Percentiles rank a stretch among this genome's conserved stretches.
phyloP scores from a whole-genome alignment of 768 basidiomycete genomes.

The Rhodosporidiobolus odoratus region DNA sequence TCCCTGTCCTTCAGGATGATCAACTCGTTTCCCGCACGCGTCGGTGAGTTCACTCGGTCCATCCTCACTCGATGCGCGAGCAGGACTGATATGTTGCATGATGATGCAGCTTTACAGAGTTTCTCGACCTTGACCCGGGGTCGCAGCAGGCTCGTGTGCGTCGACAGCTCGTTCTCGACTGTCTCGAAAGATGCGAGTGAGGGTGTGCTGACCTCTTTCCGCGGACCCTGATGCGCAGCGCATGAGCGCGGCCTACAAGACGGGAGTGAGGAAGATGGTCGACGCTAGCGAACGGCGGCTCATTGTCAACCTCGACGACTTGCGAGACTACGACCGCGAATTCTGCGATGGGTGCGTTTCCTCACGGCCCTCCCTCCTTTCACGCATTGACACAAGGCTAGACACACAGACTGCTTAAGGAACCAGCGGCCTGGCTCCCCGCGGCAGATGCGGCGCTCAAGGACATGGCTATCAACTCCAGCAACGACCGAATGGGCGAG shows the following conservation, averaged over 20 bases:
- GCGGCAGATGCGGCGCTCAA: constrained; percentile 81
- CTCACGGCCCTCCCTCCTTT: too few relatives aligned
- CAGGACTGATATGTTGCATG: background rate
- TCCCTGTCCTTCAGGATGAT: constrained; percentile 20
- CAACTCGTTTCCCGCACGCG: constrained; percentile 10
- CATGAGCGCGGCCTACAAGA: constrained; percentile 56
- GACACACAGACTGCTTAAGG: constrained; percentile 66
- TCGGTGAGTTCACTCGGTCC: background rate
- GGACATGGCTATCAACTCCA: constrained; percentile 63
- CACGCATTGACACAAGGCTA: background rate
- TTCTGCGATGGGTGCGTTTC: constrained; percentile 60
- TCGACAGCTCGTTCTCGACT: background rate
- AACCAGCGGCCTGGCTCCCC: constrained; percentile 77
- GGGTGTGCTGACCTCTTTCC: background rate
- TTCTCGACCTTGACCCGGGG: constrained; percentile 32
- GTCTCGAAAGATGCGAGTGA: background rate
- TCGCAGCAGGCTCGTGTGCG: constrained; percentile 19
- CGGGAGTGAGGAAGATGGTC: constrained; percentile 76
- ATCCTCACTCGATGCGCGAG: background rate
- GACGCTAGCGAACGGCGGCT: constrained; percentile 77
- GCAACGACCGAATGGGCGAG: constrained; percentile 71
- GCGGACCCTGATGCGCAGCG: background rate
- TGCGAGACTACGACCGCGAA: constrained; percentile 85
- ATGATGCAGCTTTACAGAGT: constrained; percentile 30
- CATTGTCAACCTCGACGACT: constrained; percentile 89